Evolutionary conservation across 305 asterid genomes (phyloP), one percentile per base, ranked within the genome.

Genomic region (Rubia balearica): DNA sequence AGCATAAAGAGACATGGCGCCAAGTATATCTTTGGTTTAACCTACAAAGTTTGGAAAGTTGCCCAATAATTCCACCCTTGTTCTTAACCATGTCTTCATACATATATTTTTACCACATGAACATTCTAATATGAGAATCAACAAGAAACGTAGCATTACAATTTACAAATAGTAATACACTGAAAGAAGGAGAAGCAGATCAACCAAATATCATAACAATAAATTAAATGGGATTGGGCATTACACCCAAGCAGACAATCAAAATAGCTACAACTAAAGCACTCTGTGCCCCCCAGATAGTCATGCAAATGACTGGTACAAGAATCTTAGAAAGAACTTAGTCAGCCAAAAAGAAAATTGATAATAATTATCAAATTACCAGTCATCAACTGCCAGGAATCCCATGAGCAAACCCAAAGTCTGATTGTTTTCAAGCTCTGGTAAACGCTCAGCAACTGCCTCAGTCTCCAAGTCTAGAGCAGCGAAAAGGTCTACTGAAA

Each of bases 381-480:
- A 94, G 83, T 94, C 99, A 79, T 89, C 97, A 81, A 94, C 96
- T 56, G 85, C 89, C 38, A 94, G 99, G 83, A 94, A 91, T 55
- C 99, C 99, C 89, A 88, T 85, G 72, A 94, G 86, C 76, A 94
- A 83, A 53, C 99, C 97, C 57, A 94, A 79, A 74, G 90, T 85
- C 82, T 94, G 99, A 82, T 84, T 94, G 83, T 81, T 85, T 80
- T 83, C 88, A 65, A 94, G 93, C 80, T 94, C 99, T 14, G 88
- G 55, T 13, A 81, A 83, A 77, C 97, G 83, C 80, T 91, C 98
- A 76, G 85, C 78, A 70, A 84, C 93, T 78, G 96, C 96, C 74
- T 71, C 71, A 22, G 79, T 81, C 80, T 91, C 96, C 87, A 88
- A 71, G 80, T 94, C 99, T 59, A 89, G 77, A 71, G 99, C 89